Base-by-base conservation (phyloP, 345 rosid genomes). In the Cardamine chenopodiifolia region DNA sequence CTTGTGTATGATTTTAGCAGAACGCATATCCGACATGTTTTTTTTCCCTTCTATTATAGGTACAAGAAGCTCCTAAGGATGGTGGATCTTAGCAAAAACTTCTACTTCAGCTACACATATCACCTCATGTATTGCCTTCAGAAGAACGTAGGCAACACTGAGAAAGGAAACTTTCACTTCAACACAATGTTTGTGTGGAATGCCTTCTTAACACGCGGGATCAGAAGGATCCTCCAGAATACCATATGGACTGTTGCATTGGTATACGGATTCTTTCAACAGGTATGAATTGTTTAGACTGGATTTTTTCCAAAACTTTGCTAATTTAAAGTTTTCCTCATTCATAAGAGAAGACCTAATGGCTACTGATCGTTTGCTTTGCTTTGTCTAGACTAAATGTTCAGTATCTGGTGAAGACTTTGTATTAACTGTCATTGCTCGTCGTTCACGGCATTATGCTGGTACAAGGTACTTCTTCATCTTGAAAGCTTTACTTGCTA, bases 51-150 rank as follows among this genome's bases (percentile, higher is more conserved):
- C 60, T 49, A 18, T 73, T 54, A 34, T 66, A 91, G 99, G 88
- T 95, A 91, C 87, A 90, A 85, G 96, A 91, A 85, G 85, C 98
- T 94, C 69, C 83, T 94, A 50, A 72, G 86, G 86, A 73, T 84
- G 57, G 88, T 94, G 88, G 89, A 94, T 85, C 97, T 94, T 75
- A 85, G 83, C 64, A 91, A 82, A 86, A 95, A 94, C 90, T 94
- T 90, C 93, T 90, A 85, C 90, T 94, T 88, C 81, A 94, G 98
- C 92, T 91, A 94, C 78, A 87, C 98, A 45, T 94, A 91, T 80
- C 77, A 85, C 75, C 76, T 85, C 71, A 94, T 89, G 96, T 83
- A 86, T 66, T 78, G 86, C 73, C 93, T 94, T 71, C 98, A 94
- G 71, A 94, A 78, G 78, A 91, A 91, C 62, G 71, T 91, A n/a